Evolutionary conservation across 768 basidiomycete genomes (phyloP), one percentile per base, ranked within the genome.

Genomic region (Mycena kentingensis): DNA sequence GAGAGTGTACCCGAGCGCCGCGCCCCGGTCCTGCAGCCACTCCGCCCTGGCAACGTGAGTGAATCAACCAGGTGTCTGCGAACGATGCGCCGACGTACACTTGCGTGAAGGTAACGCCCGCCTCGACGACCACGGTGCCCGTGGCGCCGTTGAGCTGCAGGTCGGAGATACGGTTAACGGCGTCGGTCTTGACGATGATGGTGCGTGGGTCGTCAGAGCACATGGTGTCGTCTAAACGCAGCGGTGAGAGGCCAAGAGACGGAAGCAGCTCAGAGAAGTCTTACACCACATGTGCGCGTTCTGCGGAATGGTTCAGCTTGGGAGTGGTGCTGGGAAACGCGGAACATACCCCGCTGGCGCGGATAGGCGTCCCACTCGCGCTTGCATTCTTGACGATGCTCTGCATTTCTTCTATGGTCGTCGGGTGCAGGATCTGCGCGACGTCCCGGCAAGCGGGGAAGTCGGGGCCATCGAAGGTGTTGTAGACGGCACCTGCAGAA

Each of bases 261-360:
- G 31, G 31, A 32, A 32, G 31, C 16, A 32, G 16, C 8, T 32
- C 31, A 8, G 36, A 44, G 15, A 47, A 15, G 13, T 51, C 69
- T 52, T 49, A 71, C 71, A 71, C 71, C 70, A 71, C 71, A 73
- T 73, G 52, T 73, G 71, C 8, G 65, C 70, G 38, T 73, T 73
- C 71, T 73, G 36, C 5, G 5, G 0, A n/a, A n/a, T 21, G 3
- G 38, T 6, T 51, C 6, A 46, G 28, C 6, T 16, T 22, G 19
- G 12, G 4, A 19, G 6, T 11, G 3, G 0, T 10, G 13, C 49
- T 16, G 16, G 22, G 29, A 38, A 10, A 29, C 35, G 13, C 46
- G 16, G 29, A 27, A 66, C 69, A 25, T 49, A 70, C 70, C 1
- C 71, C 71, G 47, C 70, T 71, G 2, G 71, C 70, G 25, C 71